Evolutionary conservation across 371 early-diverging fungal genomes (phyloP), one percentile per base, ranked within the genome.

Genomic region (Apophysomyces ossiformis): DNA sequence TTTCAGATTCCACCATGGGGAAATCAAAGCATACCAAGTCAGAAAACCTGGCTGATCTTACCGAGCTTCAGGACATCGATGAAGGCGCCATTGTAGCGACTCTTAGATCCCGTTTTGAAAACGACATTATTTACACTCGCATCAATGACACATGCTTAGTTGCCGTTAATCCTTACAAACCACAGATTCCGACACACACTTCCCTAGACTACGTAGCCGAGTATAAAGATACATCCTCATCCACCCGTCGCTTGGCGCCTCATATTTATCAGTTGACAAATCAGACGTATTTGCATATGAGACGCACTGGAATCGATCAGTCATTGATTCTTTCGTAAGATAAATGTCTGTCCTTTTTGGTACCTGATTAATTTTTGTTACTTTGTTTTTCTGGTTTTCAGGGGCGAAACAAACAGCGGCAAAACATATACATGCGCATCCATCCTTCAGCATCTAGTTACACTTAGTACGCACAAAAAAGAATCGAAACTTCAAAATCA

Each of bases 381-480:
- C 32, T 26, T 26, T 26, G 32, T 26, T 26, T 26, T 26, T 26
- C 32, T 26, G 41, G 45, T 58, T 67, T 56, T 46, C 15, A 93
- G 93, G 69, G 97, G 97, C 35, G 94, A 93, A 68, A 82, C 91
- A 32, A 95, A 92, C 44, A 86, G 91, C 54, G 97, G 97, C 63
- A 96, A 96, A 78, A 88, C 93, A 7, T 91, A 93, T 70, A 84
- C 87, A 44, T 77, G 83, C 37, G 83, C 81, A 50, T 74, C 89
- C 61, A 79, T 89, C 21, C 74, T 89, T 61, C 86, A 89, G 57
- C 87, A 90, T 65, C 83, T 94, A 35, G 85, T 87, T 58, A 89
- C 86, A 63, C 79, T 93, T 32, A 84, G 88, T 72, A 89, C 89
- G 65, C 85, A 91, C 58, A 85, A 88, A 64, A 94, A 93, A 69